phyloP scores from a whole-genome alignment of 2,329 filamentous ascomycete genomes.

The Stachybotrys chartarum region DNA sequence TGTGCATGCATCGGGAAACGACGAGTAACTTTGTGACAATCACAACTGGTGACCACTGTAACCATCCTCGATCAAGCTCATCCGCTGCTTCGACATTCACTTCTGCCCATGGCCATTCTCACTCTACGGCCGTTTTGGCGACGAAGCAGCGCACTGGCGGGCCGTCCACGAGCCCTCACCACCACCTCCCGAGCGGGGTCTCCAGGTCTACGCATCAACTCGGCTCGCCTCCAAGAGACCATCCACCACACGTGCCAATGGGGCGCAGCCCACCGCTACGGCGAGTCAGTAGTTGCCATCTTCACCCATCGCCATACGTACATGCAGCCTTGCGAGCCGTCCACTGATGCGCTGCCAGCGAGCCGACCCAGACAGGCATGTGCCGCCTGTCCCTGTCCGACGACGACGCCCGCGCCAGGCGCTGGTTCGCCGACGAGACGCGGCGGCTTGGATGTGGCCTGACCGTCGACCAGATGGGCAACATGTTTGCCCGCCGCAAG shows the following conservation, averaged over 20 bases:
- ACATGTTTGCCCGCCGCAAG: conserved; percentile 65
- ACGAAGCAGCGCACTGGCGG: no score
- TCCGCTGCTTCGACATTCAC: no score
- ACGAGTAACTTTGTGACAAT: no score
- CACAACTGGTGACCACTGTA: no score
- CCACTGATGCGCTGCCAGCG: background rate
- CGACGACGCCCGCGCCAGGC: conserved; percentile 64
- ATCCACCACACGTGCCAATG: conserved; percentile 25
- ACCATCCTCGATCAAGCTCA: no score
- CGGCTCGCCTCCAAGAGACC: conserved; percentile 18
- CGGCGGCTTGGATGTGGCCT: conserved; percentile 58
- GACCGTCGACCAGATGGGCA: conserved; percentile 71
- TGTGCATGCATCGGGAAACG: no score
- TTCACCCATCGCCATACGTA: no score
- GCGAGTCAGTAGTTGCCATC: conserved; percentile 1
- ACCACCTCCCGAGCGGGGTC: background rate
- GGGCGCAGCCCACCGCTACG: conserved; percentile 19
- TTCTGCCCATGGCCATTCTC: no score
- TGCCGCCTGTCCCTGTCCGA: conserved; percentile 68
- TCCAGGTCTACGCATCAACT: conserved; percentile 17
- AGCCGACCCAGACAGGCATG: conserved; percentile 49
- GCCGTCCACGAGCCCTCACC: no score
- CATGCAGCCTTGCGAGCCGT: background rate
- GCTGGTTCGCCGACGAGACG: conserved; percentile 68
- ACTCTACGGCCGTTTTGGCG: no score